Evolutionary conservation across 257 asterid genomes (phyloP).

Genomic region (Agastache rugosa): DNA sequence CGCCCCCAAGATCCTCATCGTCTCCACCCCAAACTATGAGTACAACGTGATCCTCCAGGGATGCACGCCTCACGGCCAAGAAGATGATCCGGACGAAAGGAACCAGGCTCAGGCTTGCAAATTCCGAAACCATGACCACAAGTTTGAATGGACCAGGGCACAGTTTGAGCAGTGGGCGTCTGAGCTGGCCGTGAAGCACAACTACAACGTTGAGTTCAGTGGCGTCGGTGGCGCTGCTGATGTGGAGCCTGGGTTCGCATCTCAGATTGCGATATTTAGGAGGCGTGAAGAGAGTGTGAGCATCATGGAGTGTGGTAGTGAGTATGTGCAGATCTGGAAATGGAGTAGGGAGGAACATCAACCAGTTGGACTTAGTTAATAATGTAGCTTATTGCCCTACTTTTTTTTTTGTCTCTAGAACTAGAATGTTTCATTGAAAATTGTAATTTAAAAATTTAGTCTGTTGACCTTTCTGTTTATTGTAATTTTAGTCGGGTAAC

Average conservation of each 20-base stretch:
- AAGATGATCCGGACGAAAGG: conserved; percentile 73
- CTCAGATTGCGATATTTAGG: conserved; percentile 89
- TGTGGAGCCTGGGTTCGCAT: conserved; percentile 89
- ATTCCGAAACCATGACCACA: conserved; percentile 94
- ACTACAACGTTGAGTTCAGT: conserved; percentile 69
- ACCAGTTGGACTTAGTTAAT: not conserved
- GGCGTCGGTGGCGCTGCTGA: conserved; percentile 84
- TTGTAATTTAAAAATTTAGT: no score
- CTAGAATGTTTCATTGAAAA: no score
- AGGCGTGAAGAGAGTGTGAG: conserved; percentile 43
- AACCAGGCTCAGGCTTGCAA: conserved; percentile 55
- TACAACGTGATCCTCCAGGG: conserved; percentile 87
- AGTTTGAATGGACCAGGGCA: conserved; percentile 92
- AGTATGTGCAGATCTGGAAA: conserved; percentile 64
- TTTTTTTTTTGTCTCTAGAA: no score
- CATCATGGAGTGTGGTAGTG: conserved; percentile 39
- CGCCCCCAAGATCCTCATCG: conserved; percentile 75
- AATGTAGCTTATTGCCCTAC: not conserved
- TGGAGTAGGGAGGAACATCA: conserved; percentile 50
- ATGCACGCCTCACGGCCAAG: conserved; percentile 59
- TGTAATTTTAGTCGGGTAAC: no score
- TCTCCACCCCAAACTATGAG: conserved; percentile 95
- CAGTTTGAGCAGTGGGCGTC: conserved; percentile 84
- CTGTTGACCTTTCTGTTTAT: no score
- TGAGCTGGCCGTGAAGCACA: conserved; percentile 61